Percentiles rank a stretch among this genome's conserved stretches.
Evolutionary conservation across 2,329 filamentous ascomycete genomes (phyloP).

Genomic region (Diplodia corticola): DNA sequence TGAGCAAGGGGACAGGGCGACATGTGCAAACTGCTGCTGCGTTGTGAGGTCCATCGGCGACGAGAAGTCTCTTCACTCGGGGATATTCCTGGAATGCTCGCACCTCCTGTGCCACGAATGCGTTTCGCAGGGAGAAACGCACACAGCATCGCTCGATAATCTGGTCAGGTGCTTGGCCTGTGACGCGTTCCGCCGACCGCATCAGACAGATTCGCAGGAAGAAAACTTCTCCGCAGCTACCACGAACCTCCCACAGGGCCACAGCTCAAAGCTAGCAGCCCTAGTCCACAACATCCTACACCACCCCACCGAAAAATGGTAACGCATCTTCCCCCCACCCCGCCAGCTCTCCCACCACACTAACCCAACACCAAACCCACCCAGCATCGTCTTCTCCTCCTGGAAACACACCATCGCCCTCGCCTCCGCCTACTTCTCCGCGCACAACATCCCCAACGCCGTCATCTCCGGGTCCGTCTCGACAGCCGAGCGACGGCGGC

Average conservation of each 20-base stretch:
- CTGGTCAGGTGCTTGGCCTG: background rate
- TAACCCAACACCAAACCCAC: too few relatives aligned
- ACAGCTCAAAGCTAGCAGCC: background rate
- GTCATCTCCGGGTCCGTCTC: conserved; percentile 26
- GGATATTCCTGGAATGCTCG: background rate
- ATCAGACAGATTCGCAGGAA: background rate
- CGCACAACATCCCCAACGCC: background rate
- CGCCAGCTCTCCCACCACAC: too few relatives aligned
- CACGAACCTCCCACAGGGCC: background rate
- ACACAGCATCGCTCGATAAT: background rate
- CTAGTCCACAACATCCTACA: background rate
- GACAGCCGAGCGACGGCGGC: conserved; percentile 23
- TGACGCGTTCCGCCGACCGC: background rate
- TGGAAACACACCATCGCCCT: background rate
- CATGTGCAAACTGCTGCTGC: background rate
- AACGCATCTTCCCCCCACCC: too few relatives aligned
- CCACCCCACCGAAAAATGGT: background rate
- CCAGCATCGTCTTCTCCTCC: background rate
- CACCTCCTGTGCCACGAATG: background rate
- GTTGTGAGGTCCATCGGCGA: background rate
- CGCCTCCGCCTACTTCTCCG: background rate
- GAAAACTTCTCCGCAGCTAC: too few relatives aligned
- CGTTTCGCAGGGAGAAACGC: background rate
- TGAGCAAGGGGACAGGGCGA: background rate
- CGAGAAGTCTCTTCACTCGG: background rate